Base-by-base conservation (phyloP, 208 protist species). In the Spongospora subterranea region DNA sequence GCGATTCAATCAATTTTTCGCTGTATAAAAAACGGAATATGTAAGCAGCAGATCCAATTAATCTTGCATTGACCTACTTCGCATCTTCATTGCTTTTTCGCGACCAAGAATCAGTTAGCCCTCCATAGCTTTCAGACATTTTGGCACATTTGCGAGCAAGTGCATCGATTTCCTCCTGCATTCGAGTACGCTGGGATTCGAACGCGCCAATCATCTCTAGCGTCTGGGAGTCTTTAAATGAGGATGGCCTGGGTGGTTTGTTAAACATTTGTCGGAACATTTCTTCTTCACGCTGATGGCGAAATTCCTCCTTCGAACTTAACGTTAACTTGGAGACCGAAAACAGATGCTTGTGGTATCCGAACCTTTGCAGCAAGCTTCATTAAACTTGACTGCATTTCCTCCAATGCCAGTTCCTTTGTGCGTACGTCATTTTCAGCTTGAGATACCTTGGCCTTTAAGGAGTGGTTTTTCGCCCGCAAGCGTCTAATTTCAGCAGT, bases 161-260 rank as follows among this genome's bases (percentile, higher is more conserved):
- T n/a, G n/a, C n/a, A 43, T 82, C 71, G 71, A 82, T 82, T 82
- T 82, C 71, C 17, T 82, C 71, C 71, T 82, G 71, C 71, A 82
- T 82, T 43, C 71, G 71, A 17, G n/a, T 82, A 13, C 71, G n/a
- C 71, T 82, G 71, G 6, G 71, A 35, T 45, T 82, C 71, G 71
- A 82, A 82, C 6, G 71, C 71, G 71, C 71, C 71, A n/a, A 82
- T 35, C 71, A 82, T 45, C 71, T 82, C 71, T 40, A 82, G 71
- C 6, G 71, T 82, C 40, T n/a, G 71, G 40, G 35, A 6, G n/a
- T 82, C 71, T 82, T 82, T 82, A 17, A 65, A 29, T 29, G 54
- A 65, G 20, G 54, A 65, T 45, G 71, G 35, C 17, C 71, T 6
- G 6, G 71, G 17, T 6, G 17, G 17, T 20, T 35, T 6, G 11